Conservation (phyloP, 1,139 yeast genomes). For the Nematodospora anomalae region DNA sequence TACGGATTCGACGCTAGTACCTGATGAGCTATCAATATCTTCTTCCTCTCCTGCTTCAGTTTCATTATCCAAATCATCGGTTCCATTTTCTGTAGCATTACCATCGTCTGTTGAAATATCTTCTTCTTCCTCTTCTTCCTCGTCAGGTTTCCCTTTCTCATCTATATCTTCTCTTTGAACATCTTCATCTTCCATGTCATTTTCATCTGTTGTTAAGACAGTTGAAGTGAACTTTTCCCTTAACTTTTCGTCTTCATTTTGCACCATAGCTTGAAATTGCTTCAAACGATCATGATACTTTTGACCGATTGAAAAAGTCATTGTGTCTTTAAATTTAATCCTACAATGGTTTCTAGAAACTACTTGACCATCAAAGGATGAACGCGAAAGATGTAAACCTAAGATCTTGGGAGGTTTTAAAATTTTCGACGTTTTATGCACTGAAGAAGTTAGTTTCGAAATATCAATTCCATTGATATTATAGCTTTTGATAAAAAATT, state of each 20-base stretch:
- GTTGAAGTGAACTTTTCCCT: conserved; percentile 19
- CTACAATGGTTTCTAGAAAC: conserved; percentile 76
- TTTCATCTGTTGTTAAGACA: conserved; percentile 43
- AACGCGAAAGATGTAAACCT: conserved; percentile 79
- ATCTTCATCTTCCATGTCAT: conserved; percentile 48
- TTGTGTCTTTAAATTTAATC: conserved; percentile 60
- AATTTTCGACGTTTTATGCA: conserved; percentile 62
- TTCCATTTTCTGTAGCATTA: conserved; percentile 17
- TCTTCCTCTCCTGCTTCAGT: conserved; percentile 20
- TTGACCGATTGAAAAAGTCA: conserved; percentile 53
- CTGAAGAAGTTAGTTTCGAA: conserved; percentile 56
- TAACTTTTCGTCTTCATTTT: conserved; percentile 18
- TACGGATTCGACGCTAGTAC: conserved; percentile 15
- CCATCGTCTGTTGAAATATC: conserved; percentile 24
- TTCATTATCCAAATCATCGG: conserved; percentile 18
- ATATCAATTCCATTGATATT: conserved; percentile 45
- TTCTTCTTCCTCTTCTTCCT: conserved; percentile 24
- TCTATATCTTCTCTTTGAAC: conserved; percentile 45
- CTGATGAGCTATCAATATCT: conserved; percentile 14
- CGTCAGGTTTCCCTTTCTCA: conserved; percentile 38
- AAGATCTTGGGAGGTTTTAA: conserved; percentile 69
- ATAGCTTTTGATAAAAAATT: conserved; percentile 47
- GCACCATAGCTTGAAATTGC: conserved; percentile 30
- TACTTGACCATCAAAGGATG: conserved; percentile 69
- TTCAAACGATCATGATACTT: conserved; percentile 41